These are phyloP conservation scores for Nakazawaea ernobii DNA, from an alignment of 805 yeast species.

Conservation along the genomic window DNA sequence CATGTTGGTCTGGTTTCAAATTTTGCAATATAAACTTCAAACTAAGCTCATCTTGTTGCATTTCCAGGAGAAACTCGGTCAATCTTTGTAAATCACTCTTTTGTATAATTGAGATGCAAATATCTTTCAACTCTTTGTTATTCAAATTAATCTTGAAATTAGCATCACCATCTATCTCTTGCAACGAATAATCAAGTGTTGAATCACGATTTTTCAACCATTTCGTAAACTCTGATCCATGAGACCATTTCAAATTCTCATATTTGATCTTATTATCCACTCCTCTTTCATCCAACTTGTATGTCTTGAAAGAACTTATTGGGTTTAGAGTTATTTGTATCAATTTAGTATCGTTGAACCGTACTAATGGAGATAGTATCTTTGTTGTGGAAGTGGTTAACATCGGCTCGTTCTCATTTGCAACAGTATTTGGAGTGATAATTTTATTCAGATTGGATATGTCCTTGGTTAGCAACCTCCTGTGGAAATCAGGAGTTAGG, in stretches of 20 bases:
- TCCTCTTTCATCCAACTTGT: background rate
- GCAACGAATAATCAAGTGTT: background rate
- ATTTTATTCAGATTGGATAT: background rate
- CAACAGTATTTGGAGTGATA: background rate
- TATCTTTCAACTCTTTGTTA: background rate
- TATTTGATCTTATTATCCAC: background rate
- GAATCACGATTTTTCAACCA: conserved; percentile 1
- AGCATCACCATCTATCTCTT: background rate
- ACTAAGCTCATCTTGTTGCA: too few species aligned
- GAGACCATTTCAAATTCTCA: background rate
- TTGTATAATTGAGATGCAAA: background rate
- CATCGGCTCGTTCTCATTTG: background rate
- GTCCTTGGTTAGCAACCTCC: conserved; percentile 5
- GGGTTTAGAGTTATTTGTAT: background rate
- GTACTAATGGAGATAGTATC: conserved; percentile 2
- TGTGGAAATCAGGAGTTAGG: conserved; percentile 6
- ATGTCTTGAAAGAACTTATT: background rate
- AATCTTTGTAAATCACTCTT: background rate
- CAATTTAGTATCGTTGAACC: background rate
- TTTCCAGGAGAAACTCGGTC: background rate
- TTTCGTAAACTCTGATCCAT: conserved; percentile 1
- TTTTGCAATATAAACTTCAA: background rate
- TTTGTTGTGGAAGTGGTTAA: background rate
- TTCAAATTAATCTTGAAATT: background rate
- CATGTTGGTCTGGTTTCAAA: background rate